Conservation (phyloP, 257 asterid genomes). For the Scutellaria barbata region DNA sequence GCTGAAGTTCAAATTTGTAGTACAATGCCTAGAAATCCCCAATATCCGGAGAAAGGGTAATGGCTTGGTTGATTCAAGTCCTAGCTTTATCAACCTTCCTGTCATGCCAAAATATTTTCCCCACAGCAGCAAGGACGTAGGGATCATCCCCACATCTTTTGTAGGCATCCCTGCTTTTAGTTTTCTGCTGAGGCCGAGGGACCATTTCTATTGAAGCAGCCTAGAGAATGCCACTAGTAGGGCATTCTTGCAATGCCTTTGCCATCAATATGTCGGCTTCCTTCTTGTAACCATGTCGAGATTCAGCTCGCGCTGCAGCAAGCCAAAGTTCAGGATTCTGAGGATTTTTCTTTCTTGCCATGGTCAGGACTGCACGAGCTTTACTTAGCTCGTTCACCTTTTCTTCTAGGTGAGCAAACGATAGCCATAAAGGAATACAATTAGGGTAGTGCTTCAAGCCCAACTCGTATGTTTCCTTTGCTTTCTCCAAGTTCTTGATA, state of each 20-base stretch:
- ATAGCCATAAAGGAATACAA: constrained; percentile 80
- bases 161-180: constrained; percentile 69
- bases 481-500: constrained; percentile 58
- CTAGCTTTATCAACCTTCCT: constrained; percentile 86
- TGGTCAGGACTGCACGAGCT: constrained; percentile 83
- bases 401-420: constrained; percentile 81
- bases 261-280: constrained; percentile 88
- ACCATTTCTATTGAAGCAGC: constrained; percentile 78
- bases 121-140: constrained; percentile 73
- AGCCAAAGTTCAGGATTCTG: constrained; percentile 85
- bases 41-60: constrained; percentile 77
- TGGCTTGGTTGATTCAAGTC: constrained; percentile 71
- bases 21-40: constrained; percentile 93
- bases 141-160: constrained; percentile 76
- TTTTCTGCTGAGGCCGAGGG: constrained; percentile 74
- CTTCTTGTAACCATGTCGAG: constrained; percentile 75
- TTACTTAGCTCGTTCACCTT: constrained; percentile 70
- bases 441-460: constrained; percentile 73
- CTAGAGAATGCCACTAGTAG: constrained; percentile 81
- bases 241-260: constrained; percentile 91
- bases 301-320: constrained; percentile 83
- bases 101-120: constrained; percentile 85
- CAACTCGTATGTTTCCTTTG: constrained; percentile 67
- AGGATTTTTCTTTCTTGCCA: constrained; percentile 85
- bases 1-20: constrained; percentile 78